A percentile compares a stretch with the other conserved stretches of the same genome.
Conservation (phyloP, 1,284 basidiomycete genomes). For the Trichosporon faecale region DNA sequence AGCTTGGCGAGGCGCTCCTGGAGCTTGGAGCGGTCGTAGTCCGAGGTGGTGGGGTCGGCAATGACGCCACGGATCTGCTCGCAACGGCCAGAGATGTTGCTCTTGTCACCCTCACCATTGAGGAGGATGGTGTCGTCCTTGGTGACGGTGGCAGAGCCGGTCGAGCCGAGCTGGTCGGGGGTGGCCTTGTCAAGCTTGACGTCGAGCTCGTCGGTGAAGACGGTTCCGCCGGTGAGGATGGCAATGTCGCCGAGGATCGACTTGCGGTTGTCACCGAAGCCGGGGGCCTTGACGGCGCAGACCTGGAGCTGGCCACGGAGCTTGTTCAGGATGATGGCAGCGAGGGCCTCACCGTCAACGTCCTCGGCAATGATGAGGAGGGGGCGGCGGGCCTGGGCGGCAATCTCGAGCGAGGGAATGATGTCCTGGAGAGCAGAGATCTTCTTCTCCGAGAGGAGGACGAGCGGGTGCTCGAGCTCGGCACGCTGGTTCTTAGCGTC, state of each 20-base stretch:
- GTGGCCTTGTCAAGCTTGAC: conserved; percentile 94
- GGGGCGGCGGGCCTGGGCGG: conserved; percentile 86
- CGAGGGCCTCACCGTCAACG: conserved; percentile 94
- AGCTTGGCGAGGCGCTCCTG: conserved; percentile 97
- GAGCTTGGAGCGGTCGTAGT: conserved; percentile 92
- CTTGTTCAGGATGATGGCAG: conserved; percentile 97
- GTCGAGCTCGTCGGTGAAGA: conserved; percentile 97
- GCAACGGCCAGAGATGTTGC: conserved; percentile 79
- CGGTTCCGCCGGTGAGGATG: conserved; percentile 93
- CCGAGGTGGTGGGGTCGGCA: conserved; percentile 77
- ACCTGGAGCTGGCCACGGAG: conserved; percentile 94
- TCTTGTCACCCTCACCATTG: conserved; percentile 86
- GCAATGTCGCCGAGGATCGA: conserved; percentile 94
- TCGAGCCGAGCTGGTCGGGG: conserved; percentile 83
- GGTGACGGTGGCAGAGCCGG: conserved; percentile 89
- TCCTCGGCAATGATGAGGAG: conserved; percentile 97
- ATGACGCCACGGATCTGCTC: conserved; percentile 90
- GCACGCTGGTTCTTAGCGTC: conserved; percentile 96
- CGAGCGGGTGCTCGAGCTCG: conserved; percentile 94
- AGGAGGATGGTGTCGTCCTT: conserved; percentile 98
- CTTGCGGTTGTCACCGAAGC: conserved; percentile 99
- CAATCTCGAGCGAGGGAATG: conserved; percentile 86
- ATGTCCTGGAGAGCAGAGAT: conserved; percentile 94
- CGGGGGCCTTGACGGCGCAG: conserved; percentile 91
- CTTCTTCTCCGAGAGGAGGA: conserved; percentile 96